phyloP scores from a whole-genome alignment of 78 protist species.

The Planoprotostelium fungivorum region DNA sequence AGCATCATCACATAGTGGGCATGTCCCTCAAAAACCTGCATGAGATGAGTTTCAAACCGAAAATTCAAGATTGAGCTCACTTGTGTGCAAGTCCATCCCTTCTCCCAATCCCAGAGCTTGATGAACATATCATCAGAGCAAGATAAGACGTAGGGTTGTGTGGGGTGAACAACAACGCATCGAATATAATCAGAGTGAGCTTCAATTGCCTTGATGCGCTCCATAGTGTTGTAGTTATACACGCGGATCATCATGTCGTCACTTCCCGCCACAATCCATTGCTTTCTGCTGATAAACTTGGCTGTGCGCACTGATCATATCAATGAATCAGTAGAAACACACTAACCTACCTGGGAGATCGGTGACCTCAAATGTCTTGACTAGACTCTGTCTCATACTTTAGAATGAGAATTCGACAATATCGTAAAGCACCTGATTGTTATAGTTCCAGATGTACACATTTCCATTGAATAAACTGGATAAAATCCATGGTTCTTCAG shows the following conservation, averaged over 20 bases:
- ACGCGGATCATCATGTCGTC: constrained; percentile 91
- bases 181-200: constrained; percentile 98
- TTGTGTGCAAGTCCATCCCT: constrained; percentile 74
- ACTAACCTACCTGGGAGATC: constrained; percentile 61
- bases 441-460: constrained; percentile 91
- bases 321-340: constrained; percentile 5
- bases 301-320: constrained; percentile 83
- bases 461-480: constrained; percentile 90
- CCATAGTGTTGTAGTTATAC: constrained; percentile 95
- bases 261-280: constrained; percentile 93
- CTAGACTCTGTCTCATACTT: constrained; percentile 56
- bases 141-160: constrained; percentile 86
- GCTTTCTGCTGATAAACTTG: constrained; percentile 91
- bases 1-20: constrained; percentile 95
- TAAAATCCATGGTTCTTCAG: constrained; percentile 95
- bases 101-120: constrained; percentile 98
- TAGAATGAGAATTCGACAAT: background rate
- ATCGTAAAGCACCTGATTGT: constrained; percentile 67
- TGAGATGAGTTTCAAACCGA: background rate
- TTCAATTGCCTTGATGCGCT: constrained; percentile 87
- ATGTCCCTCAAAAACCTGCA: constrained; percentile 93
- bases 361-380: constrained; percentile 89
- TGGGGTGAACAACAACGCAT: constrained; percentile 94
- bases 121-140: constrained; percentile 95
- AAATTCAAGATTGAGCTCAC: background rate